These are phyloP conservation scores for Gymnopilus junonius DNA, from an alignment of 768 basidiomycete genomes.

Conservation along the genomic window DNA sequence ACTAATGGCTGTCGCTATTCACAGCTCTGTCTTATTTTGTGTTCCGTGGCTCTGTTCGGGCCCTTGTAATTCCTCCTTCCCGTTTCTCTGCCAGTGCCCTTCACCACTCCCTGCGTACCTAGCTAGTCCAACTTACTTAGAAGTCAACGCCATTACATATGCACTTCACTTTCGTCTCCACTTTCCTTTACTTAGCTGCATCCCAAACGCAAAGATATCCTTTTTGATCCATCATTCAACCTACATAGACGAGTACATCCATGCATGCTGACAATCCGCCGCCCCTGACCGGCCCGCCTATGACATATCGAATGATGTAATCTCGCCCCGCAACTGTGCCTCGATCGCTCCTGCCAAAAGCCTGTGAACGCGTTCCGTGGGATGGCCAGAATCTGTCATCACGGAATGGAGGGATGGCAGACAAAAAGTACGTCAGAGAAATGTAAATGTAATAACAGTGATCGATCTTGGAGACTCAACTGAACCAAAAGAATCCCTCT, in stretches of 20 bases:
- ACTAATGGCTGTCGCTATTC: neutral
- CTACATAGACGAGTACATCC: neutral
- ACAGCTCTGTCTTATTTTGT: neutral
- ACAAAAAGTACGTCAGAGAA: neutral
- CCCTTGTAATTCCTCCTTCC: neutral
- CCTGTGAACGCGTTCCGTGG: constrained; percentile 51
- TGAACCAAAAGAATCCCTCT: constrained; percentile 54
- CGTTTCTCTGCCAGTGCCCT: too few species aligned
- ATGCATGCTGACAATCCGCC: neutral
- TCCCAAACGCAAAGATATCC: neutral
- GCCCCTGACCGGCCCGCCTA: neutral
- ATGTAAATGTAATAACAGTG: neutral
- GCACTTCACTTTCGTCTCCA: neutral
- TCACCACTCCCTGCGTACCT: neutral
- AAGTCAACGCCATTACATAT: neutral
- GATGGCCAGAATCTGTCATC: constrained; percentile 50
- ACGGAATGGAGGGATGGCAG: neutral
- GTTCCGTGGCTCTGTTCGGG: constrained; percentile 3
- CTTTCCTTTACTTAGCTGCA: neutral
- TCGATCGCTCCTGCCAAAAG: constrained; percentile 49
- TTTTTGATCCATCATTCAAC: neutral
- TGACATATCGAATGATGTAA: constrained; percentile 14
- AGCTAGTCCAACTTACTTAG: constrained; percentile 1
- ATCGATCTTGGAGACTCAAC: constrained; percentile 36
- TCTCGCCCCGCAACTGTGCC: constrained; percentile 28